Conservation (phyloP, 306 rosid species). For the Cucurbita moschata region DNA sequence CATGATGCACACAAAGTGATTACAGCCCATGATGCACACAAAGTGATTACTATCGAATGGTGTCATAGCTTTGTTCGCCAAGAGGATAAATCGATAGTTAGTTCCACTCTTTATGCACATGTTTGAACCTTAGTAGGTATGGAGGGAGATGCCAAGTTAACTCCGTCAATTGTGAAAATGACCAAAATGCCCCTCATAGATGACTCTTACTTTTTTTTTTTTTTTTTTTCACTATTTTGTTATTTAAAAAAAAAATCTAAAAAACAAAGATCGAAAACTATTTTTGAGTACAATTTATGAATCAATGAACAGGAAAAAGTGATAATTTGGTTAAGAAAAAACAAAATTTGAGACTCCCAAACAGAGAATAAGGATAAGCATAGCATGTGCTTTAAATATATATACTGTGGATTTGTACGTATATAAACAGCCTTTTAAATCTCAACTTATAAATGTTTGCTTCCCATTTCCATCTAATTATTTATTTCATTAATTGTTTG, state of each 20-base stretch:
- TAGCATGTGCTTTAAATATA: background rate
- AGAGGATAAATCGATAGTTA: no score
- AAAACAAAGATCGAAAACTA: background rate
- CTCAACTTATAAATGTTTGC: background rate
- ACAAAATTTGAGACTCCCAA: background rate
- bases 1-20: no score
- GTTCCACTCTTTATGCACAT: no score
- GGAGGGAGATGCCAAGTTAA: no score
- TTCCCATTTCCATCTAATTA: background rate
- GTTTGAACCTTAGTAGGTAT: no score
- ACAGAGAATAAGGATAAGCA: background rate
- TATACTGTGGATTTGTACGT: constrained; percentile 3
- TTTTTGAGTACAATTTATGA: background rate
- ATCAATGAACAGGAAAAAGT: background rate
- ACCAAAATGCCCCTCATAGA: no score
- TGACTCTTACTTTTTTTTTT: no score
- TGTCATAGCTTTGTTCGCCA: no score
- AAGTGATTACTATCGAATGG: no score
- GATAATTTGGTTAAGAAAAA: background rate
- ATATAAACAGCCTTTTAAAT: background rate
- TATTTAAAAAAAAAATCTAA: background rate
- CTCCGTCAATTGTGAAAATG: no score
- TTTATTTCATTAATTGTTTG: background rate
- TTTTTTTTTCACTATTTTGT: no score
- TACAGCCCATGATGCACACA: no score